phyloP scores from a whole-genome alignment of 2,329 filamentous ascomycete species.

The Dryadomyces quercus-mongolicae region DNA sequence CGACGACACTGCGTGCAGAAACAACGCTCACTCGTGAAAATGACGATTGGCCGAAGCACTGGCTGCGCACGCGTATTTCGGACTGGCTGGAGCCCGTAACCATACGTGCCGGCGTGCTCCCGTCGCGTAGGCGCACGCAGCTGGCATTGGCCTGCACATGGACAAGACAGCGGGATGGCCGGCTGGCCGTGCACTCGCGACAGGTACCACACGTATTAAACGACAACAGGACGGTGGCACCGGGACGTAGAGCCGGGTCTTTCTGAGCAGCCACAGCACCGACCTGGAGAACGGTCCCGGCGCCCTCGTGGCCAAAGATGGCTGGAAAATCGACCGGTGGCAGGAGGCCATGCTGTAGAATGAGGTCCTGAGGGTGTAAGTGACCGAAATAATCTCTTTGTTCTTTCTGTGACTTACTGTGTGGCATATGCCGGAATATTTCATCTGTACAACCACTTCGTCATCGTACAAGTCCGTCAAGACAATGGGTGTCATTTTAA shows the following conservation, averaged over 20 bases:
- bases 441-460: no score
- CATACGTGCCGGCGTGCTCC: conserved; percentile 8
- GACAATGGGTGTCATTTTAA: no score
- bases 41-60: conserved; percentile 22
- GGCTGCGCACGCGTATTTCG: conserved; percentile 13
- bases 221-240: conserved; percentile 22
- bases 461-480: no score
- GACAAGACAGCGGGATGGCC: conserved; percentile 17
- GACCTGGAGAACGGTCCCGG: conserved; percentile 75
- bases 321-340: conserved; percentile 12
- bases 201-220: conserved; percentile 22
- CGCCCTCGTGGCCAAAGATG: conserved; percentile 52
- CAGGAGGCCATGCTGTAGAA: conserved; percentile 12
- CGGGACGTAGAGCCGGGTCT: conserved; percentile 15
- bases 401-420: no score
- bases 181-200: conserved; percentile 15
- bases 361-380: conserved; percentile 12
- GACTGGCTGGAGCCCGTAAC: no score
- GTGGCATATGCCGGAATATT: no score
- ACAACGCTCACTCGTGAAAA: conserved; percentile 17
- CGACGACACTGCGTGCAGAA: conserved; percentile 14
- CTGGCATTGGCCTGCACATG: conserved; percentile 2
- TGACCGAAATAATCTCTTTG: no score
- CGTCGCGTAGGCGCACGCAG: conserved; percentile 8
- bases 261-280: conserved; percentile 24